Conservation (phyloP, 805 yeast species). For the Metschnikowia noctiluminum region DNA sequence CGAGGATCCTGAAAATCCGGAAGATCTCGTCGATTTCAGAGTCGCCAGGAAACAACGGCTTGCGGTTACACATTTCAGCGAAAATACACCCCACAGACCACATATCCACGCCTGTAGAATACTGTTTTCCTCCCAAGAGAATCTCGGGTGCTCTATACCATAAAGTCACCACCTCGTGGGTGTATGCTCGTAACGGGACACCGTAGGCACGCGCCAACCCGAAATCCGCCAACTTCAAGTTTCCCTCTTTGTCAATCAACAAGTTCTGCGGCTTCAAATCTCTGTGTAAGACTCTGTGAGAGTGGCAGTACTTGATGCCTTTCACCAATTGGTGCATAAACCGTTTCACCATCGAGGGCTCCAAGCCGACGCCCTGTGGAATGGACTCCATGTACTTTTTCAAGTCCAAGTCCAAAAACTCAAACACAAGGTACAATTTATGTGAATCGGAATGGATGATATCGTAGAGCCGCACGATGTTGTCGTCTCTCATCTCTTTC, state of each 20-base stretch:
- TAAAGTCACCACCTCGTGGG: constrained; percentile 96
- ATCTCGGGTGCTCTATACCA: constrained; percentile 99
- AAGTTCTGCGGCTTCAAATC: constrained; percentile 96
- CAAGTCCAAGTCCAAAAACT: constrained; percentile 88
- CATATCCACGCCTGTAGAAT: constrained; percentile 97
- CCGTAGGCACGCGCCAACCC: constrained; percentile 98
- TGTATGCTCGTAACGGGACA: constrained; percentile 92
- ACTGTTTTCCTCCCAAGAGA: constrained; percentile 91
- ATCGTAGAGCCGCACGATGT: constrained; percentile 86
- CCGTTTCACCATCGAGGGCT: constrained; percentile 84
- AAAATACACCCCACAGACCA: constrained; percentile 98
- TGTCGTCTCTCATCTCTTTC: constrained; percentile 91
- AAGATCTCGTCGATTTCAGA: constrained; percentile 97
- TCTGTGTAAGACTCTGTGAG: constrained; percentile 90
- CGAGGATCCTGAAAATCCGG: constrained; percentile 85
- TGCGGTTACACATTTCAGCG: constrained; percentile 96
- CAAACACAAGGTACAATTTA: constrained; percentile 89
- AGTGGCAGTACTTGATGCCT: constrained; percentile 91
- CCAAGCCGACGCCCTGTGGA: constrained; percentile 87
- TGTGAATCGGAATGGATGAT: constrained; percentile 94
- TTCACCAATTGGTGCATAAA: constrained; percentile 89
- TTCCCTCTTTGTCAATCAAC: constrained; percentile 92
- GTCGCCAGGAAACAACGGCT: constrained; percentile 95
- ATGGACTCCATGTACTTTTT: constrained; percentile 96
- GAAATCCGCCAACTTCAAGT: constrained; percentile 65